These are phyloP conservation scores for Neonectria sp. DNA, from an alignment of 2,329 filamentous ascomycete genomes.

Conservation along the genomic window DNA sequence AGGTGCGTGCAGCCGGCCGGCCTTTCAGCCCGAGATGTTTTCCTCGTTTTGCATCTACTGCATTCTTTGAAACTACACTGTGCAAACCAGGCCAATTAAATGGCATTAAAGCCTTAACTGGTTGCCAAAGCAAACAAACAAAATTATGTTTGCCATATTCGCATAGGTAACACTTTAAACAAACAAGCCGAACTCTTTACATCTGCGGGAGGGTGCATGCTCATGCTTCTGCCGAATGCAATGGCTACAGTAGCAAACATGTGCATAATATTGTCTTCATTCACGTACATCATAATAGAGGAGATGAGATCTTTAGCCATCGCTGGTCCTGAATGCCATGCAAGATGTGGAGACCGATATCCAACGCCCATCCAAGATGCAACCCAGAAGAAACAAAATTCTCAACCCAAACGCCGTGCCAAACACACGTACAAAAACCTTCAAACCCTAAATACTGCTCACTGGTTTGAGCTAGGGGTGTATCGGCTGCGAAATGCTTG, in stretches of 20 bases:
- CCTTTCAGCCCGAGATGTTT: not conserved
- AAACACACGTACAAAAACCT: constrained; percentile 27
- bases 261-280: constrained; percentile 5
- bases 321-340: constrained; percentile 23
- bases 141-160: not conserved
- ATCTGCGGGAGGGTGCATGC: not conserved
- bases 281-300: constrained; percentile 29
- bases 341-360: constrained; percentile 25
- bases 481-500: constrained; percentile 77
- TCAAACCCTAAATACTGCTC: constrained; percentile 28
- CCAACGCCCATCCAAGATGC: constrained; percentile 45
- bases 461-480: constrained; percentile 55
- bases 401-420: constrained; percentile 44
- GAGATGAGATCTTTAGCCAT: constrained; percentile 40
- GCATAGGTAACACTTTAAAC: not conserved
- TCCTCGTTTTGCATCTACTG: not conserved
- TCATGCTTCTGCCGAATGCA: not conserved
- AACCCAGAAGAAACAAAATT: constrained; percentile 19
- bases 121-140: not conserved
- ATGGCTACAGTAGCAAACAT: not conserved
- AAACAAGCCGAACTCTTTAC: not conserved
- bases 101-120: not conserved
- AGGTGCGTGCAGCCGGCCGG: constrained; percentile 14
- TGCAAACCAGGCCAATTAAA: not conserved
- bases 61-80: not conserved